Evolutionary conservation across 208 protist species (phyloP), one percentile per base, ranked within the genome.

Genomic region (Crithidia mellificae): DNA sequence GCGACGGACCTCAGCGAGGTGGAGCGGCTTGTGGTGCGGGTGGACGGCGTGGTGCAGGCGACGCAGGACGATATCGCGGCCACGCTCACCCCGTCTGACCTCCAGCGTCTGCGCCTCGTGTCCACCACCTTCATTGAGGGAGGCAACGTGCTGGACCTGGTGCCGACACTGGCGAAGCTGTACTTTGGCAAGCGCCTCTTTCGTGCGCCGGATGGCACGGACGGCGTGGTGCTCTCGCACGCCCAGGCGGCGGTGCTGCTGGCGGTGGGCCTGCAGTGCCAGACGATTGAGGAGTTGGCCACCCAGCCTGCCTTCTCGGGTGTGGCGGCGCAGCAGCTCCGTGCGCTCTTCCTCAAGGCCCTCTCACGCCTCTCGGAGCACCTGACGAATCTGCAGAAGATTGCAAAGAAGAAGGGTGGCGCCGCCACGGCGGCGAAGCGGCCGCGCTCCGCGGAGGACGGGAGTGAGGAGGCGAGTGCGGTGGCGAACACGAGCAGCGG

Each of bases 121-220:
- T 77, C 94, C 9, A 90, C 82, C 9, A 92, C 96, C 14, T 90
- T 98, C 46, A 83, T 99, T 1, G 98, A 99, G 73, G 75, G 87
- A 32, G 98, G 97, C 58, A 93, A 99, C 15, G 88, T 99, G 52
- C 71, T 99, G 5, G 98, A 99, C 70, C 76, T 99, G 2, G 39
- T 99, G 7, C 98, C 98, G 9, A 34, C 57, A 29, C 39, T 99
- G 12, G 96, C 98, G 19, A 63, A 76, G 57, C 43, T 97, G 15
- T 98, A 96, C 78, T 99, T 99, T 80, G 70, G 63, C 19, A 74
- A 85, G 30, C 47, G 34, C n/a, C 63, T 94, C 19, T 74, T 84
- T 62, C 74, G 71, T 6, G 47, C 77, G 4, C 87, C 88, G 3
- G 87, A 93, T 61, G 86, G 90, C 29, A 77, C 77, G 17, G 82